A percentile compares a stretch with the other conserved stretches of the same genome.
phyloP scores from a whole-genome alignment of 2,329 filamentous ascomycete species.

The Harringtonia aguacate region DNA sequence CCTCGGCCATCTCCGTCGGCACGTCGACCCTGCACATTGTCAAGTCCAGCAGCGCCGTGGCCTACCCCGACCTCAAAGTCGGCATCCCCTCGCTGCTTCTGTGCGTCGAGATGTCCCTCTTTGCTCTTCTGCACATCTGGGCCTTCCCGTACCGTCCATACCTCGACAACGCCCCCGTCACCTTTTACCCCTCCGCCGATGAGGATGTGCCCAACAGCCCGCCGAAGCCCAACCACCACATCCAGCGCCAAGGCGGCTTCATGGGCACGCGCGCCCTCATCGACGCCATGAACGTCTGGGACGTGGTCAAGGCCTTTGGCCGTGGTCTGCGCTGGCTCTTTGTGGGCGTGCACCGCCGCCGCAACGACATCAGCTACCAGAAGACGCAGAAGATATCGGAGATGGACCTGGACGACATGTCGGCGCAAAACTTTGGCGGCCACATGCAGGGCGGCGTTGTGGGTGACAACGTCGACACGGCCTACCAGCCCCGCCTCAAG shows the following conservation, averaged over 20 bases:
- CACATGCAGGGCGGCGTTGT: not conserved
- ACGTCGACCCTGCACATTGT: slow-evolving; percentile 52
- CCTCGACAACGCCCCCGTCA: slow-evolving; percentile 27
- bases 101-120: slow-evolving; percentile 77
- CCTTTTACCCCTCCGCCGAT: slow-evolving; percentile 37
- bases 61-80: slow-evolving; percentile 67
- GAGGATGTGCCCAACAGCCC: slow-evolving; percentile 27
- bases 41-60: slow-evolving; percentile 47
- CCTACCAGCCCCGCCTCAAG: slow-evolving; percentile 5
- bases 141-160: slow-evolving; percentile 74
- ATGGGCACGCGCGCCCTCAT: slow-evolving; percentile 53
- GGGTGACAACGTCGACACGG: slow-evolving; percentile 9
- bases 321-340: slow-evolving; percentile 74
- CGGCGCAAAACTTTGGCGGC: slow-evolving; percentile 3
- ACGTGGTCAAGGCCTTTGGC: slow-evolving; percentile 69
- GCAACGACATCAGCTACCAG: slow-evolving; percentile 39
- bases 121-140: slow-evolving; percentile 68
- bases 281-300: slow-evolving; percentile 72
- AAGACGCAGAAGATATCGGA: slow-evolving; percentile 14
- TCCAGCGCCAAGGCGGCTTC: slow-evolving; percentile 51
- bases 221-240: slow-evolving; percentile 30
- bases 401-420: slow-evolving; percentile 26
- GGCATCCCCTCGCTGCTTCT: slow-evolving; percentile 70
- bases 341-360: slow-evolving; percentile 55
- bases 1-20: slow-evolving; percentile 36